phyloP scores from a whole-genome alignment of 106 monocot species.

The Acanthochlamys bracteata region DNA sequence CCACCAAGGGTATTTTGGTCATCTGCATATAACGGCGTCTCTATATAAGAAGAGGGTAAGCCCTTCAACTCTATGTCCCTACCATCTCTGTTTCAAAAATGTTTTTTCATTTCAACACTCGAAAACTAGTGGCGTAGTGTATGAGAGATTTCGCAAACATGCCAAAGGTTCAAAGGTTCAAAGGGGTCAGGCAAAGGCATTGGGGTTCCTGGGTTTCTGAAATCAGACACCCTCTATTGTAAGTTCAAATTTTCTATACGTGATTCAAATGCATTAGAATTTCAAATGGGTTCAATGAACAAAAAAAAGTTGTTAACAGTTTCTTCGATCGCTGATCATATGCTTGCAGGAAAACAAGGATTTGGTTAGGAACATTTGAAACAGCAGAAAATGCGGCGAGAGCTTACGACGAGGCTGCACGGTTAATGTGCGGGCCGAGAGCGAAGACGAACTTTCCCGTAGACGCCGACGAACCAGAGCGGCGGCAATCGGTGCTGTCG shows the following conservation, averaged over 20 bases:
- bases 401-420: constrained; percentile 89
- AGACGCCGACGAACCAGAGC: constrained; percentile 2
- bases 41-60: neutral
- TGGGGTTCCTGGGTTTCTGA: constrained; percentile 89
- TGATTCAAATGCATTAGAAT: too few species aligned
- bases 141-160: constrained; percentile 6
- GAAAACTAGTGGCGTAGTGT: too few species aligned
- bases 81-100: too few species aligned
- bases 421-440: constrained; percentile 66
- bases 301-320: too few species aligned
- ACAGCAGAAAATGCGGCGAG: constrained; percentile 89
- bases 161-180: constrained; percentile 57
- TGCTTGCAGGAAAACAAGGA: constrained; percentile 74
- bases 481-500: constrained; percentile 28
- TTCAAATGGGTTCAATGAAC: too few species aligned
- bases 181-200: constrained; percentile 69
- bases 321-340: neutral
- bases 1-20: neutral
- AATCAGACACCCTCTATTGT: constrained; percentile 62
- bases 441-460: constrained; percentile 82
- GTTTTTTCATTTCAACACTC: too few species aligned
- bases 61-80: neutral
- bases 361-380: constrained; percentile 90
- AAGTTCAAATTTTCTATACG: neutral
- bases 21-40: neutral